Evolutionary conservation across 768 basidiomycete species (phyloP).

Genomic region (Mycena kentingensis): DNA sequence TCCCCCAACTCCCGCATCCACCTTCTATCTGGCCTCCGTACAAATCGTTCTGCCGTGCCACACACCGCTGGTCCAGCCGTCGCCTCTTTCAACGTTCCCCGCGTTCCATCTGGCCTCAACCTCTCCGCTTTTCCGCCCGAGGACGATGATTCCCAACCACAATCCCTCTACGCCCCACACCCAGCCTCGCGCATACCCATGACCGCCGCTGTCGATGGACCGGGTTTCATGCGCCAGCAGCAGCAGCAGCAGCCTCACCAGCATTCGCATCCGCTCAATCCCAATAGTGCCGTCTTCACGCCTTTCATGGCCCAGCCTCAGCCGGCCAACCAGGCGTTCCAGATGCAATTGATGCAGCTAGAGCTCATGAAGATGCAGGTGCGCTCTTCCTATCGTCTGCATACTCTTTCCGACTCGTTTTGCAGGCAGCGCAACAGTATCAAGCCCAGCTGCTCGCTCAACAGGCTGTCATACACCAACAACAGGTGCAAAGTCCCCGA

Average conservation of each 20-base stretch:
- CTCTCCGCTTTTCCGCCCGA: conserved; percentile 48
- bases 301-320: conserved; percentile 49
- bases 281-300: conserved; percentile 57
- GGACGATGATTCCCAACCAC: conserved; percentile 60
- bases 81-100: conserved; percentile 64
- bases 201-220: conserved; percentile 72
- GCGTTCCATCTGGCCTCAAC: conserved; percentile 50
- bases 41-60: conserved; percentile 67
- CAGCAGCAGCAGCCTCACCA: too few species aligned
- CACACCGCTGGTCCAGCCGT: conserved; percentile 71
- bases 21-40: conserved; percentile 86
- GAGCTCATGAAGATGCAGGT: conserved; percentile 84
- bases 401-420: conserved; percentile 13
- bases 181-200: conserved; percentile 46
- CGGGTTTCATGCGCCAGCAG: conserved; percentile 67
- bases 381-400: conserved; percentile 23
- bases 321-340: conserved; percentile 58
- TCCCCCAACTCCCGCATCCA: conserved; percentile 69
- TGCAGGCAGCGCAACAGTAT: conserved; percentile 74
- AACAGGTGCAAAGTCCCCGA: conserved; percentile 48
- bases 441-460: conserved; percentile 72
- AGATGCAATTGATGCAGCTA: conserved; percentile 85
- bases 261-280: too few species aligned
- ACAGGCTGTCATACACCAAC: conserved; percentile 56
- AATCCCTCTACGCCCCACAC: conserved; percentile 50